Conservation (phyloP, 2,329 filamentous ascomycete species). For the Fonsecaea nubica region DNA sequence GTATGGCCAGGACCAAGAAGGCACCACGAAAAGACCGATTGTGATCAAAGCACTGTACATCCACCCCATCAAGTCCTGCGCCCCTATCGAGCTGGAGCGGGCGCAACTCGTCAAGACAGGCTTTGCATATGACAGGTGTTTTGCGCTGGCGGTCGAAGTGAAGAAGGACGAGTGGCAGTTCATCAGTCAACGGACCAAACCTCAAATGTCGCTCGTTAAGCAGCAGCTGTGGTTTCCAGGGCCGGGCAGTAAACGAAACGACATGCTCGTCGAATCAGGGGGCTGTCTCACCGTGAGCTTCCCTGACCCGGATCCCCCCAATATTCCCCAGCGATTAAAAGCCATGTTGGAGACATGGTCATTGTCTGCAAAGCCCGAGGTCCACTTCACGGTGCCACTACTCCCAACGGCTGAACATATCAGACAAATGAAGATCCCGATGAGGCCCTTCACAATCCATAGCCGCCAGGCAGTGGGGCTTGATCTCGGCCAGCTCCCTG, state of each 20-base stretch:
- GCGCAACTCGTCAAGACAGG: slow-evolving; percentile 39
- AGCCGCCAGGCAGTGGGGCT: slow-evolving; percentile 30
- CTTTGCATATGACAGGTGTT: slow-evolving; percentile 39
- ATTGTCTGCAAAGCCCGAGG: slow-evolving; percentile 22
- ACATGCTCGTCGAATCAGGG: slow-evolving; percentile 32
- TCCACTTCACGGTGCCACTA: slow-evolving; percentile 32
- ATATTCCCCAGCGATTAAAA: slow-evolving; percentile 24
- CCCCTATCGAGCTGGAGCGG: slow-evolving; percentile 34
- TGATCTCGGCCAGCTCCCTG: slow-evolving; percentile 28
- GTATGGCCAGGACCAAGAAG: not conserved
- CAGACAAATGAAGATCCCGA: slow-evolving; percentile 14
- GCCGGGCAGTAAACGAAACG: slow-evolving; percentile 19
- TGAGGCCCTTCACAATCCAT: slow-evolving; percentile 31
- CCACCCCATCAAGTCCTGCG: slow-evolving; percentile 40
- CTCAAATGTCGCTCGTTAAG: slow-evolving; percentile 37
- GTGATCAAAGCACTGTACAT: slow-evolving; percentile 38
- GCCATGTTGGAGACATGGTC: slow-evolving; percentile 30
- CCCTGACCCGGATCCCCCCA: slow-evolving; percentile 25
- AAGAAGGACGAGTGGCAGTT: slow-evolving; percentile 36
- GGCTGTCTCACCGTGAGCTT: slow-evolving; percentile 36
- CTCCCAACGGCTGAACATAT: slow-evolving; percentile 15
- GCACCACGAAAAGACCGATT: not conserved
- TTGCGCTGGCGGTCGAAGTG: slow-evolving; percentile 35
- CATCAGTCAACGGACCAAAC: slow-evolving; percentile 41
- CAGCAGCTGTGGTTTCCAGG: slow-evolving; percentile 38